A percentile compares a stretch with the other conserved stretches of the same genome.
Evolutionary conservation across 805 yeast genomes (phyloP).

Genomic region (Zygoascus biomembranicola): DNA sequence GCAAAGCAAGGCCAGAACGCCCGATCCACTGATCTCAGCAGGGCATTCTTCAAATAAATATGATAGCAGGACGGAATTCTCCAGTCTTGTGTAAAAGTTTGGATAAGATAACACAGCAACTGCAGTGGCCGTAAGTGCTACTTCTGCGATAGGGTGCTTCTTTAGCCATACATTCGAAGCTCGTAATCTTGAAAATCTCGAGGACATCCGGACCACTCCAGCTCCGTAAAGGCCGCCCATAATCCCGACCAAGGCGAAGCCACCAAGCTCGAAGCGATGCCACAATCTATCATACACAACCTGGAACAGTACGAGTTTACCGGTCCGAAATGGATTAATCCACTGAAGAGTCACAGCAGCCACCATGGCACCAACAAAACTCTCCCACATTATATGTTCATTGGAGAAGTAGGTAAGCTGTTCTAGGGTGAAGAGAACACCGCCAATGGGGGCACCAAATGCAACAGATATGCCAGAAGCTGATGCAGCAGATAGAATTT

Average conservation of each 20-base stretch:
- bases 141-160: conserved; percentile 37
- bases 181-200: conserved; percentile 32
- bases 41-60: conserved; percentile 63
- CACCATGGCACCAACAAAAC: conserved; percentile 70
- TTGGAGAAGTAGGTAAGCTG: conserved; percentile 56
- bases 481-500: conserved; percentile 61
- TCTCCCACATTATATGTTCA: conserved; percentile 69
- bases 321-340: conserved; percentile 43
- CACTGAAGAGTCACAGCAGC: conserved; percentile 54
- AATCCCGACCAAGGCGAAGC: conserved; percentile 63
- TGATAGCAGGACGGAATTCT: conserved; percentile 49
- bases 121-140: conserved; percentile 37
- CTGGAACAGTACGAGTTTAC: conserved; percentile 51
- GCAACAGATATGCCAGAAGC: conserved; percentile 84
- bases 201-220: conserved; percentile 41
- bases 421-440: conserved; percentile 71
- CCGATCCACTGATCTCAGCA: conserved; percentile 23
- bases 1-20: conserved; percentile 14
- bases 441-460: conserved; percentile 82
- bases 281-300: conserved; percentile 64
- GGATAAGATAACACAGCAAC: conserved; percentile 54
- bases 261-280: conserved; percentile 61
- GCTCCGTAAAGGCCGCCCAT: conserved; percentile 64
- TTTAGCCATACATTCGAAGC: conserved; percentile 4
- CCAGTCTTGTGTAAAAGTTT: conserved; percentile 42